phyloP scores from a whole-genome alignment of 2,329 filamentous ascomycete genomes.

The Arachnomyces sp. region DNA sequence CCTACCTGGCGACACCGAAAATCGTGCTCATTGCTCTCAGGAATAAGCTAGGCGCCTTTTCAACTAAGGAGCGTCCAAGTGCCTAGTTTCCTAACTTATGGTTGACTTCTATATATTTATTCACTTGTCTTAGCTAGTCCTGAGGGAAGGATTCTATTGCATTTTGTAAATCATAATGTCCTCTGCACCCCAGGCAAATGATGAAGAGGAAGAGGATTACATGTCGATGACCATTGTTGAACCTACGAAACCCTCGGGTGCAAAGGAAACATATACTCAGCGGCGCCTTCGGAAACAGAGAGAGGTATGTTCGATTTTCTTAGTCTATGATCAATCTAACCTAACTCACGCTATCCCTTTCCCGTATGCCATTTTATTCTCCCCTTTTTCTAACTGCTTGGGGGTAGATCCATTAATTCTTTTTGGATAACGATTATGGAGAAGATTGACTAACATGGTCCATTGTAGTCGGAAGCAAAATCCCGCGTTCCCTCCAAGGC shows the following conservation, averaged over 20 bases:
- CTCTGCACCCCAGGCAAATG: slow-evolving; percentile 17
- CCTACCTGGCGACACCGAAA: too few relatives aligned
- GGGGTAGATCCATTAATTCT: too few relatives aligned
- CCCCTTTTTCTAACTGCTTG: slow-evolving; percentile 46
- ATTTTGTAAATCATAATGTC: slow-evolving; percentile 8
- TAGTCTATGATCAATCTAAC: background rate
- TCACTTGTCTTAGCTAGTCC: too few relatives aligned
- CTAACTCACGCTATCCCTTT: slow-evolving; percentile 6
- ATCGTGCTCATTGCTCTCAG: too few relatives aligned
- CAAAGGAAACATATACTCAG: slow-evolving; percentile 58
- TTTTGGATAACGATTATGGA: too few relatives aligned
- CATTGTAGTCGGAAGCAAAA: slow-evolving; percentile 55
- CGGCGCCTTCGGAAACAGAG: slow-evolving; percentile 47
- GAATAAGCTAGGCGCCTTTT: too few relatives aligned
- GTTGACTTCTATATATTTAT: too few relatives aligned
- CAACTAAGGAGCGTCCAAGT: too few relatives aligned
- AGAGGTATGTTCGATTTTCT: slow-evolving; percentile 32
- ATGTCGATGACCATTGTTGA: slow-evolving; percentile 91
- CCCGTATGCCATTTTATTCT: slow-evolving; percentile 3
- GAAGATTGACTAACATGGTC: slow-evolving; percentile 29
- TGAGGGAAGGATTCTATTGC: too few relatives aligned
- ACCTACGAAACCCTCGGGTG: slow-evolving; percentile 30
- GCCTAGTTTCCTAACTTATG: too few relatives aligned
- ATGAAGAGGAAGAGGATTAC: slow-evolving; percentile 85
- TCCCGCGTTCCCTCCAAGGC: slow-evolving; percentile 66